Percentiles rank a stretch among this genome's conserved stretches.
These are phyloP conservation scores for Achlya hypogyna DNA, from an alignment of 352 stramenopile genomes.

Conservation along the genomic window DNA sequence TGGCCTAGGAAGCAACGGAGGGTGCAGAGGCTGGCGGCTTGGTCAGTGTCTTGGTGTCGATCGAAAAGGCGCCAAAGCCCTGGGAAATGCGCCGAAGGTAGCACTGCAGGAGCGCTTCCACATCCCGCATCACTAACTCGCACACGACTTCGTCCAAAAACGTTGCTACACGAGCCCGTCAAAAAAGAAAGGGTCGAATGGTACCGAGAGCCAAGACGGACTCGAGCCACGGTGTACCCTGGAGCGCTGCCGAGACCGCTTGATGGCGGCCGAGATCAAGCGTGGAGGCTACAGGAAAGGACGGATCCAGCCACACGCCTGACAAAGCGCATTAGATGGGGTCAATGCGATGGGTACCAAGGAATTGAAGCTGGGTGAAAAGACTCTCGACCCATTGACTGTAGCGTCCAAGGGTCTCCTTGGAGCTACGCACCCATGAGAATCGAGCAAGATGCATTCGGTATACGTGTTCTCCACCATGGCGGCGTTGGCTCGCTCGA, in stretches of 20 bases:
- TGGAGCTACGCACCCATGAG: conserved; percentile 1
- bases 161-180: not conserved
- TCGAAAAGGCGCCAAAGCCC: conserved; percentile 19
- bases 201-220: conserved; percentile 1
- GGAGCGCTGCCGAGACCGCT: not conserved
- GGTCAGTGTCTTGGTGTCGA: conserved; percentile 4
- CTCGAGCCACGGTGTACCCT: conserved; percentile 4
- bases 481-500: conserved; percentile 35
- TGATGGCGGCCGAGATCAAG: not conserved
- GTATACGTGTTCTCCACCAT: conserved; percentile 16
- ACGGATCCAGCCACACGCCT: conserved; percentile 16
- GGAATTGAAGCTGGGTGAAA: conserved; percentile 13
- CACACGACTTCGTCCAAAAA: conserved; percentile 76
- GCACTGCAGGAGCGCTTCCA: conserved; percentile 51
- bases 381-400: not conserved
- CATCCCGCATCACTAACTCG: conserved; percentile 65
- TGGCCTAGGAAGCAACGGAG: no score
- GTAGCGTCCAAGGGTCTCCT: conserved; percentile 12
- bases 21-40: not conserved
- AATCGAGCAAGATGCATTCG: not conserved
- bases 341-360: not conserved
- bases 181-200: not conserved
- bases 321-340: not conserved
- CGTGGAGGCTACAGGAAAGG: not conserved
- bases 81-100: conserved; percentile 40